Base-by-base conservation (phyloP, 73 alveolate species). In the Paramecium biaurelia region DNA sequence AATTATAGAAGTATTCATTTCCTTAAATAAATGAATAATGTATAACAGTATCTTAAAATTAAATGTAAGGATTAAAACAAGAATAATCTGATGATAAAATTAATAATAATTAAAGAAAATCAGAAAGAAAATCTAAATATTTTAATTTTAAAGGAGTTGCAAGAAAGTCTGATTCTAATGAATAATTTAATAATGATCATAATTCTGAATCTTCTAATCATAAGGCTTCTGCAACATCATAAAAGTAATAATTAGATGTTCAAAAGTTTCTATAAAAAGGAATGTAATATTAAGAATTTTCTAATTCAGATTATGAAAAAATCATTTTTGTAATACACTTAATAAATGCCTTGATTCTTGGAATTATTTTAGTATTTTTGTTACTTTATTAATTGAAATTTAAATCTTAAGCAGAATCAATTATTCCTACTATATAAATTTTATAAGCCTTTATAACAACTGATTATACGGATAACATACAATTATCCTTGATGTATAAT, bases 371-470 rank as follows among this genome's bases (percentile, higher is more conserved):
- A 38, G 74, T 45, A 1, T 43, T 79, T 8, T 9, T 79, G 28
- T 14, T 79, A 37, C 42, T 47, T 11, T 43, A 43, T 8, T 45
- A 79, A 79, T 34, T 43, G 42, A 1, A 34, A 7, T 79, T 79
- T 43, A 38, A 34, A 20, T 12, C 10, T 14, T n/a, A 79, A 43
- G 56, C 90, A 43, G 34, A 38, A 11, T 41, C 70, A 4, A 79
- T 79, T 6, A 43, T 43, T 8, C 90, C 90, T 7, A 79, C 90
- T 5, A 79, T 79, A 6, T 38, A 79, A 24, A 79, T 79, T 21
- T 34, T 79, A 79, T 20, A 79, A 79, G 90, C 90, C 9, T 79
- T 79, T 24, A 47, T 79, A 2, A 79, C 76, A 0, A 79, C 90
- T 18, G 90, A 79, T 79, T 79, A 79, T 15, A 79, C 74, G 0